These are phyloP conservation scores for Alliaria petiolata DNA, from an alignment of 345 rosid genomes.

Conservation along the genomic window DNA sequence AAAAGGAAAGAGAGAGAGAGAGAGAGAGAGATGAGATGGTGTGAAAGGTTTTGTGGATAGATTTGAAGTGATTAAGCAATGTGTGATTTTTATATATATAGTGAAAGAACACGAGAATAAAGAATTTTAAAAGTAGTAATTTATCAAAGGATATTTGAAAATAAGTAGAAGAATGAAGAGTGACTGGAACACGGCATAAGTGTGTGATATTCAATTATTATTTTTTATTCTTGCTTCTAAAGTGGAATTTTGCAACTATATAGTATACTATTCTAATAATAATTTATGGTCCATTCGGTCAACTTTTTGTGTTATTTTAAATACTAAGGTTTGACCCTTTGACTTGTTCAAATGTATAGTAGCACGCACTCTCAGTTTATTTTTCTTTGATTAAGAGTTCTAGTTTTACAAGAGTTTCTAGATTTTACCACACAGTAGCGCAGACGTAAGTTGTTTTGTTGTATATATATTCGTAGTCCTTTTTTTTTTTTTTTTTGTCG, in stretches of 20 bases:
- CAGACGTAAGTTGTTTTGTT: slow-evolving; percentile 3
- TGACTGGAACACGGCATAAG: slow-evolving; percentile 39
- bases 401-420: slow-evolving; percentile 14
- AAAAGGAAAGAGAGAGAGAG: not conserved
- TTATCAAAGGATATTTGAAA: not conserved
- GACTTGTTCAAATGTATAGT: slow-evolving; percentile 45
- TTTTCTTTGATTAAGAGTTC: not conserved
- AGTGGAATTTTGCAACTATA: slow-evolving; percentile 28
- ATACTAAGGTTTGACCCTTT: slow-evolving; percentile 49
- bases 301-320: slow-evolving; percentile 11
- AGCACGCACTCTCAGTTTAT: slow-evolving; percentile 25
- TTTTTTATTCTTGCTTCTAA: slow-evolving; percentile 19
- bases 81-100: slow-evolving; percentile 29
- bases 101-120: slow-evolving; percentile 20
- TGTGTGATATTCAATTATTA: slow-evolving; percentile 11
- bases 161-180: slow-evolving; percentile 25
- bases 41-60: slow-evolving; percentile 24
- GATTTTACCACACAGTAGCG: slow-evolving; percentile 1
- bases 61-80: slow-evolving; percentile 31
- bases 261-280: not conserved
- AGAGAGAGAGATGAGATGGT: slow-evolving; percentile 14
- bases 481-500: no score
- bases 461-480: no score
- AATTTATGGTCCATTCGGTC: slow-evolving; percentile 14
- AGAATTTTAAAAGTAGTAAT: not conserved